Evolutionary conservation across 106 monocot species (phyloP).

Genomic region (Acorus gramineus): DNA sequence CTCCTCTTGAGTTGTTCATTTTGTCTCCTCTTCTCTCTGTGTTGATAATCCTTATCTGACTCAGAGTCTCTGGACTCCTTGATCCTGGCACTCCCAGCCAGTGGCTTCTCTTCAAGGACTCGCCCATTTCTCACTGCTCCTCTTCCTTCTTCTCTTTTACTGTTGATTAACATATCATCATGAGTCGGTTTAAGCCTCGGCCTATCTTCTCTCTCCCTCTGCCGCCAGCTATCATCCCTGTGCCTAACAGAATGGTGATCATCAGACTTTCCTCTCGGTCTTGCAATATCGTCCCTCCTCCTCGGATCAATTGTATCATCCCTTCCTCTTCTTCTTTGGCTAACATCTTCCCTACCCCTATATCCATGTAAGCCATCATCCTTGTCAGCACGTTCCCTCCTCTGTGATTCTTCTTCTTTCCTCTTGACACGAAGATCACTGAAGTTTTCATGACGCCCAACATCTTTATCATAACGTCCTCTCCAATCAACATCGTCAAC

Average conservation of each 20-base stretch:
- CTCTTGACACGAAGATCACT: conserved; percentile 39
- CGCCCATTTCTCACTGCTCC: conserved; percentile 17
- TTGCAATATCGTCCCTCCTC: conserved; percentile 41
- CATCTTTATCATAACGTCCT: conserved; percentile 29
- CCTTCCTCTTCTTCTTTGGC: conserved; percentile 38
- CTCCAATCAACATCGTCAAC: conserved; percentile 67
- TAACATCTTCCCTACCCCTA: conserved; percentile 37
- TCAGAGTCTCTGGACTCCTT: conserved; percentile 28
- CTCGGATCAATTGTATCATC: conserved; percentile 35
- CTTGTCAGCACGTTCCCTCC: conserved; percentile 45
- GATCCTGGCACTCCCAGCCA: conserved; percentile 30
- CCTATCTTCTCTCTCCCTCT: conserved; percentile 64
- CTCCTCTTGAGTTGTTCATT: conserved; percentile 33
- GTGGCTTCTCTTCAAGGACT: conserved; percentile 31
- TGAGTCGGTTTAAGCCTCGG: conserved; percentile 47
- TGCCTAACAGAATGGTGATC: conserved; percentile 45
- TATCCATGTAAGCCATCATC: conserved; percentile 40
- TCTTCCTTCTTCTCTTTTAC: conserved; percentile 58
- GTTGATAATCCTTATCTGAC: conserved; percentile 34
- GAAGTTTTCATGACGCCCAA: conserved; percentile 24
- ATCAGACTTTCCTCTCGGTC: conserved; percentile 39
- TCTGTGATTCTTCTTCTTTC: conserved; percentile 54
- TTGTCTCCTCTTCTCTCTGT: conserved; percentile 28
- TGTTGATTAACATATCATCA: conserved; percentile 29
- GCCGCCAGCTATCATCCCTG: conserved; percentile 55